These are phyloP conservation scores for Fusarium newnesense DNA, from an alignment of 2,329 filamentous ascomycete genomes.

Conservation along the genomic window DNA sequence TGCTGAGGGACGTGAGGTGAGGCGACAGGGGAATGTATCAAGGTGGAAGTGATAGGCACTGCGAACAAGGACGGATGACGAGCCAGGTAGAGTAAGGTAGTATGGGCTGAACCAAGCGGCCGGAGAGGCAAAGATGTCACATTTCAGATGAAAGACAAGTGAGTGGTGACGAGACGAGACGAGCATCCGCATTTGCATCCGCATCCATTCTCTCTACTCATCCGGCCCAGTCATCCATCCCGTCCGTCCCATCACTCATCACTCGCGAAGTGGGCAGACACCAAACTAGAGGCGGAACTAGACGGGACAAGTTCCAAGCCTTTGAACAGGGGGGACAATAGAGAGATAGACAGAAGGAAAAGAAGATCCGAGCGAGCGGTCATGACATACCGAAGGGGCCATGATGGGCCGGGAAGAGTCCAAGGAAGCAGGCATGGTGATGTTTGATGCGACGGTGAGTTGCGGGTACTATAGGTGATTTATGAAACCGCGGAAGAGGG, in stretches of 20 bases:
- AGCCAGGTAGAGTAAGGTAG: slow-evolving; percentile 16
- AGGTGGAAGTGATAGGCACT: slow-evolving; percentile 24
- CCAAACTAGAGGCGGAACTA: slow-evolving; percentile 29
- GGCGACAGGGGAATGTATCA: slow-evolving; percentile 29
- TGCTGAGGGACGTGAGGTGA: neutral
- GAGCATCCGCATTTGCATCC: neutral
- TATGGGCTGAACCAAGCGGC: slow-evolving; percentile 33
- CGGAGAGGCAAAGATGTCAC: slow-evolving; percentile 16
- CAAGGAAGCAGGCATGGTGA: slow-evolving; percentile 65
- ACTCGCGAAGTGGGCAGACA: slow-evolving; percentile 33
- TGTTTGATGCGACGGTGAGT: slow-evolving; percentile 36
- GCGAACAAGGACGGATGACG: slow-evolving; percentile 25
- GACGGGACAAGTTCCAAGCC: slow-evolving; percentile 14
- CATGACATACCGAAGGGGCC: slow-evolving; percentile 67
- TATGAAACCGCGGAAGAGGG: slow-evolving; percentile 21
- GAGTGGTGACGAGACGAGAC: neutral
- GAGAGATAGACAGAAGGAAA: slow-evolving; percentile 5
- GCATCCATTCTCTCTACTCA: slow-evolving; percentile 3
- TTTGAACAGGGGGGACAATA: slow-evolving; percentile 12
- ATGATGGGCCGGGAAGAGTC: slow-evolving; percentile 71
- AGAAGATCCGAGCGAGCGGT: slow-evolving; percentile 27
- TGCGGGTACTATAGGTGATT: slow-evolving; percentile 16
- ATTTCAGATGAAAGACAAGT: slow-evolving; percentile 24
- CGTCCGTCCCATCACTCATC: slow-evolving; percentile 2
- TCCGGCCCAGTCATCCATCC: slow-evolving; percentile 3